Evolutionary conservation across 2,329 filamentous ascomycete genomes (phyloP).

Genomic region (Metarhizium rileyi): DNA sequence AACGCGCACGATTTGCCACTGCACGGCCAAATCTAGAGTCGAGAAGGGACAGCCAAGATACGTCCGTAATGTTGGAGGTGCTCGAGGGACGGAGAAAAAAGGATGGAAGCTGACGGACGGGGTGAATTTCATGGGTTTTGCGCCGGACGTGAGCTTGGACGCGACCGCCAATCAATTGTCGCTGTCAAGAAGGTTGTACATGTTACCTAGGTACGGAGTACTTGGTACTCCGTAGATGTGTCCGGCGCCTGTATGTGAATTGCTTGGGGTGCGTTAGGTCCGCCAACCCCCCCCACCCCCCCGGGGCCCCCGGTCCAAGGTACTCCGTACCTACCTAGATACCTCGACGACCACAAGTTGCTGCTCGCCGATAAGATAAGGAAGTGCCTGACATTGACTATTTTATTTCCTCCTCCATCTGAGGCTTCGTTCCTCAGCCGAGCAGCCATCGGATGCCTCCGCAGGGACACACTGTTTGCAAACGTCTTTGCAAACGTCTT

Average conservation of each 20-base stretch:
- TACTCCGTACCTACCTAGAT: no score
- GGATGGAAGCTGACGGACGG: neutral
- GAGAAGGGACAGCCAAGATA: neutral
- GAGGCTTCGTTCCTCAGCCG: no score
- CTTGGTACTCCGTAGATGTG: no score
- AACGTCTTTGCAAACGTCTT: neutral
- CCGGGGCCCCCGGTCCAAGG: no score
- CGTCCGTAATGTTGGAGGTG: neutral
- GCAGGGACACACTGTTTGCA: neutral
- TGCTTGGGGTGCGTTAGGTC: no score
- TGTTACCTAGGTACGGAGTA: no score
- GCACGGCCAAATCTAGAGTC: neutral
- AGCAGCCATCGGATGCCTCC: neutral
- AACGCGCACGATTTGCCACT: neutral
- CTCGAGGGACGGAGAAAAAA: neutral
- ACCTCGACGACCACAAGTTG: no score
- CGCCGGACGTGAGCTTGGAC: neutral
- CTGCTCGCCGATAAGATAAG: slow-evolving; percentile 12
- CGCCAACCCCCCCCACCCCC: no score
- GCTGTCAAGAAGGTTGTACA: neutral
- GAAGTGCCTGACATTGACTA: no score
- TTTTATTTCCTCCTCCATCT: no score
- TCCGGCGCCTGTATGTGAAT: no score
- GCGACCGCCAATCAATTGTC: slow-evolving; percentile 3
- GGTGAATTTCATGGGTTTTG: neutral